Conservation (phyloP, 2,329 filamentous ascomycete species). For the Leptosphaerulina australis region DNA sequence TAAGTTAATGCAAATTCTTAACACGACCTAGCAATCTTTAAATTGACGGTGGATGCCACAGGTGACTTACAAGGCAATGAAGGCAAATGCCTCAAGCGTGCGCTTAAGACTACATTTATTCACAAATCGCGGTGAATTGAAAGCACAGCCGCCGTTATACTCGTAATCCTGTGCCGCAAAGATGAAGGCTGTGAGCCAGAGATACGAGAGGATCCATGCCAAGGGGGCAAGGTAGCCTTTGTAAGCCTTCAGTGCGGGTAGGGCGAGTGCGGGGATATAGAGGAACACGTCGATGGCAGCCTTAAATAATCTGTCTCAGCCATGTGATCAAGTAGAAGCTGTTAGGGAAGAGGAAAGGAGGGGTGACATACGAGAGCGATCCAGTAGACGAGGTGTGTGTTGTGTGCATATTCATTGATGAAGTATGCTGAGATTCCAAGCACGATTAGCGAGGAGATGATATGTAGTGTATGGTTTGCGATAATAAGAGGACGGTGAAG, state of each 20-base stretch:
- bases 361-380: slow-evolving; percentile 18
- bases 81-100: slow-evolving; percentile 31
- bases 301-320: slow-evolving; percentile 1
- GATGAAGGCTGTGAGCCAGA: slow-evolving; percentile 36
- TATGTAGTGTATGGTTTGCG: slow-evolving; percentile 25
- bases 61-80: slow-evolving; percentile 36
- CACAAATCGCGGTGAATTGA: slow-evolving; percentile 18
- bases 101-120: slow-evolving; percentile 27
- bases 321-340: background rate
- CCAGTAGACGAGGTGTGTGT: slow-evolving; percentile 31
- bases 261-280: slow-evolving; percentile 21
- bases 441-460: slow-evolving; percentile 26
- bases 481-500: slow-evolving; percentile 23
- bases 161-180: slow-evolving; percentile 33
- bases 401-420: slow-evolving; percentile 17
- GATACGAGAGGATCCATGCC: slow-evolving; percentile 29
- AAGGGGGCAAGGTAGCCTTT: slow-evolving; percentile 31
- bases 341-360: background rate
- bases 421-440: slow-evolving; percentile 29
- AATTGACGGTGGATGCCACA: no score
- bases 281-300: slow-evolving; percentile 22
- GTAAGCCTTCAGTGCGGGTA: slow-evolving; percentile 25
- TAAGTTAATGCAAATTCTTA: background rate
- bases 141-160: slow-evolving; percentile 13
- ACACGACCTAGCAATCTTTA: background rate